phyloP scores from a whole-genome alignment of 192 early-diverging fungal genomes.

The Dispira simplex region DNA sequence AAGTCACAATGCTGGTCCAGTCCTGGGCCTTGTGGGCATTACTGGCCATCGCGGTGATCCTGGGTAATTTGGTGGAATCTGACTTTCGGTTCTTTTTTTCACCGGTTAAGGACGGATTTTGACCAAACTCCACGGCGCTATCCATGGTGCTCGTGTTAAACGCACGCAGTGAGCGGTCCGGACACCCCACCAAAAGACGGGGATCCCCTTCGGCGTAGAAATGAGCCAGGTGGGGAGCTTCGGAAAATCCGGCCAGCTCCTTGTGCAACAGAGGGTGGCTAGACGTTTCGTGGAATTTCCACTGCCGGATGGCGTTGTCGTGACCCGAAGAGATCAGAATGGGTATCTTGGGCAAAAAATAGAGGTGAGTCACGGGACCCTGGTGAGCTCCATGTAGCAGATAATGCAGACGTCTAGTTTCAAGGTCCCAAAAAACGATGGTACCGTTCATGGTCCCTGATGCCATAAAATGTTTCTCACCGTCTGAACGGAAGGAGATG shows the following conservation, averaged over 20 bases:
- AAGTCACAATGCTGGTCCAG: conserved; percentile 87
- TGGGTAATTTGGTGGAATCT: conserved; percentile 55
- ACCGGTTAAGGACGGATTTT: conserved; percentile 29
- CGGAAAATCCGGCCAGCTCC: conserved; percentile 70
- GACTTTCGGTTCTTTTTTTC: conserved; percentile 42
- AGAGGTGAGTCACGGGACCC: conserved; percentile 49
- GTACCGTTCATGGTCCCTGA: conserved; percentile 77
- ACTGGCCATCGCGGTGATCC: conserved; percentile 57
- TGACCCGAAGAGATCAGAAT: conserved; percentile 71
- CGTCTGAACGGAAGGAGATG: conserved; percentile 80
- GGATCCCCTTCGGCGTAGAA: conserved; percentile 63
- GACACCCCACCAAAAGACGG: conserved; percentile 61
- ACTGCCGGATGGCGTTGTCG: conserved; percentile 92
- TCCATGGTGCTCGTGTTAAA: conserved; percentile 79
- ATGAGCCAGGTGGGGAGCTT: conserved; percentile 64
- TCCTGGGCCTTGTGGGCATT: conserved; percentile 47
- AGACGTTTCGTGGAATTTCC: conserved; percentile 85
- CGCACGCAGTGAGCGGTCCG: conserved; percentile 66
- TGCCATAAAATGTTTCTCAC: conserved; percentile 71
- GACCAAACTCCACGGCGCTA: conserved; percentile 75
- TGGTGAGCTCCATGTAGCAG: conserved; percentile 80
- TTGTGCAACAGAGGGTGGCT: conserved; percentile 67
- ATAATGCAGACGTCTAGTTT: conserved; percentile 51
- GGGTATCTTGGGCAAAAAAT: conserved; percentile 74
- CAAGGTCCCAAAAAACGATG: conserved; percentile 86